Base-by-base conservation (phyloP, 2,329 filamentous ascomycete species). In the Talaromyces sp. region DNA sequence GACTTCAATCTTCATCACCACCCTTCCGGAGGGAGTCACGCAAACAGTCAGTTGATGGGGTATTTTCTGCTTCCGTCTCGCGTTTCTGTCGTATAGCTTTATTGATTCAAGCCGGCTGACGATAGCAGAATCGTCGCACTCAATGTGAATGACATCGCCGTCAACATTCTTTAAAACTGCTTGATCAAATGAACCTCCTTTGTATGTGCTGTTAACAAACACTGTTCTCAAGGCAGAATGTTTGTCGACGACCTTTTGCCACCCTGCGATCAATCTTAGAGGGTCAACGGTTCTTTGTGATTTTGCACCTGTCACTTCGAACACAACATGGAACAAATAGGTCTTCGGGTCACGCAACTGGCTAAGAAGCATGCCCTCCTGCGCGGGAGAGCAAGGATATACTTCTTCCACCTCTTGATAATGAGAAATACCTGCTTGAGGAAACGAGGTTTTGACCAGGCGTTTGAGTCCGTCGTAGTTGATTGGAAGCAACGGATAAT, bases 401-500 rank as follows among this genome's bases (percentile, higher is more conserved):
- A 76, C 73, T 41, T 77, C 74, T 56, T 75, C 66, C 36, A 77
- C 64, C 1, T 65, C 61, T 2, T 59, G 54, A 9, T 40, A 31
- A 40, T 63, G 65, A 0, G 61, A 36, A 31, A 78, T 65, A 6
- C 75, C 73, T 53, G 75, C 60, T 2, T 63, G 64, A 3, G 73
- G 71, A 0, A 80, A 63, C 37, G 69, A 76, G 3, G 71, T 64
- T 1, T 60, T 64, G 0, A 73, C 56, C 61, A 80, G 57, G 2
- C 64, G 70, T 1, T 75, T 63, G 39, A 82, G 70, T 5, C 67
- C 68, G 0, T 73, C 64, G 40, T 81, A 78, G 1, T 69, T 74
- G 56, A 79, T 64, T 3, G 74, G 70, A 11, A 81, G 68, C 50
- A 81, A 69, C 0, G 76, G 74, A 55, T 75, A 78, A 19, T 78